Base-by-base conservation (phyloP, 495 filamentous ascomycete genomes). In the Neurospora sp. region DNA sequence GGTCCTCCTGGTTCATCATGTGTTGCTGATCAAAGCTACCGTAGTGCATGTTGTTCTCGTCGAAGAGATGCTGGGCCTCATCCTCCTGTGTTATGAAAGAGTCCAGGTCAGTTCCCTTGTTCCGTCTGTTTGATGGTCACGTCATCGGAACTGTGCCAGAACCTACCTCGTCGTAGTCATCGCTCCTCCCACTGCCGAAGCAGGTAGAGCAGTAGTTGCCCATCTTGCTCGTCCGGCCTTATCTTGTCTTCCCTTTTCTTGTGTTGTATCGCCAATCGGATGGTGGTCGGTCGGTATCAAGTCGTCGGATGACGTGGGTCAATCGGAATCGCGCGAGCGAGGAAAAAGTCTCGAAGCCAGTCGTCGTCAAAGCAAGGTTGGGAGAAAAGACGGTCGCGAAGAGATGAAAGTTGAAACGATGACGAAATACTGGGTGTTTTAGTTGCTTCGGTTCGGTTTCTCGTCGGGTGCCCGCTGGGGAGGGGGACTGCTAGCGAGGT, bases 1-100 rank as follows among this genome's bases (percentile, higher is more conserved):
- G 84, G 76, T 88, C 87, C 74, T 83, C 85, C 75, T 86, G 86
- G 12, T 82, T 78, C 71, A 81, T 82, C 76, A 86, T 74, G 42
- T 85, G 82, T 70, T 83, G 82, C 20, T 86, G 83, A 75, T 81
- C 83, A 74, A 88, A 88, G 77, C 85, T 88, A 35, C 86, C 85
- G 70, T 88, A 88, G 42, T 86, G 83, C 72, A 84, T 75, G 69
- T 79, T 81, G 76, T 84, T 84, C 70, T 87, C 87, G 76, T 87
- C 85, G 76, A 86, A 87, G 41, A 88, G 83, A 31, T 85, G 81
- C 53, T 84, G 81, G 42, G 42, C 42, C 12, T 85, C 82, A 69
- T 86, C 85, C 72, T 87, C 87, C 42, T 86, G 84, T 85, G 87
- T 73, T 27, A 69, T 4, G 22, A 37, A 42, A 40, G 8, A 22